Evolutionary conservation across 805 yeast genomes (phyloP).

Genomic region (Brettanomyces bruxellensis): DNA sequence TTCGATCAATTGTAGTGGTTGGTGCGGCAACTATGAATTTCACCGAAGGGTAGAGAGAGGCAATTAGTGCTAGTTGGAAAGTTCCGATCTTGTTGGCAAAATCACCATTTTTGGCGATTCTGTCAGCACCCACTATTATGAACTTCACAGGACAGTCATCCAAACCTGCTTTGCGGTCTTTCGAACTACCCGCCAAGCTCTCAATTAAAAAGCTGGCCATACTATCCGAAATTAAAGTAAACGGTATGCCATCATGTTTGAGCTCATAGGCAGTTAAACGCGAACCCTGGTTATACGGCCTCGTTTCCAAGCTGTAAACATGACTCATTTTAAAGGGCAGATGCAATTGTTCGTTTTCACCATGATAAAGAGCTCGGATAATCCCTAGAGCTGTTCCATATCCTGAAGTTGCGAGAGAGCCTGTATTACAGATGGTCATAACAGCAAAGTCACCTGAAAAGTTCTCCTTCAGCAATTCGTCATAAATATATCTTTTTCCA

Average conservation of each 20-base stretch:
- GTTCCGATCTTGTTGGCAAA: slow-evolving; percentile 97
- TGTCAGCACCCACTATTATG: slow-evolving; percentile 90
- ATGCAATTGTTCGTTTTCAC: slow-evolving; percentile 15
- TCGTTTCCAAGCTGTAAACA: slow-evolving; percentile 84
- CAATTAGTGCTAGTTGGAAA: slow-evolving; percentile 71
- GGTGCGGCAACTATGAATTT: slow-evolving; percentile 95
- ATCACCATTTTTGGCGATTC: slow-evolving; percentile 90
- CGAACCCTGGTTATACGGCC: slow-evolving; percentile 97
- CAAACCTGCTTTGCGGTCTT: slow-evolving; percentile 17
- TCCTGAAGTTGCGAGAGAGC: slow-evolving; percentile 94
- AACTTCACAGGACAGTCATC: slow-evolving; percentile 58
- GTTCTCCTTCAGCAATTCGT: slow-evolving; percentile 34
- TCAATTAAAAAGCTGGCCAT: slow-evolving; percentile 77
- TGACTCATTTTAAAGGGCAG: slow-evolving; percentile 46
- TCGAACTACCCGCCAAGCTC: slow-evolving; percentile 23
- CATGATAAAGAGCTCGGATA: slow-evolving; percentile 54
- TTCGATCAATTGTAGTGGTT: slow-evolving; percentile 74
- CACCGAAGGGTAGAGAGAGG: slow-evolving; percentile 54
- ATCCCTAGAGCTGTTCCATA: slow-evolving; percentile 96
- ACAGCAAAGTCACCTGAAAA: slow-evolving; percentile 66
- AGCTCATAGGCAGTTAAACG: slow-evolving; percentile 87
- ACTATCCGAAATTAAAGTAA: slow-evolving; percentile 82
- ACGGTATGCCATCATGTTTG: slow-evolving; percentile 77
- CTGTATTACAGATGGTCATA: slow-evolving; percentile 91
- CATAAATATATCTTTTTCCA: slow-evolving; percentile 62